These are phyloP conservation scores for Leccinum subrobustum DNA, from an alignment of 1,284 basidiomycete species.

Conservation along the genomic window DNA sequence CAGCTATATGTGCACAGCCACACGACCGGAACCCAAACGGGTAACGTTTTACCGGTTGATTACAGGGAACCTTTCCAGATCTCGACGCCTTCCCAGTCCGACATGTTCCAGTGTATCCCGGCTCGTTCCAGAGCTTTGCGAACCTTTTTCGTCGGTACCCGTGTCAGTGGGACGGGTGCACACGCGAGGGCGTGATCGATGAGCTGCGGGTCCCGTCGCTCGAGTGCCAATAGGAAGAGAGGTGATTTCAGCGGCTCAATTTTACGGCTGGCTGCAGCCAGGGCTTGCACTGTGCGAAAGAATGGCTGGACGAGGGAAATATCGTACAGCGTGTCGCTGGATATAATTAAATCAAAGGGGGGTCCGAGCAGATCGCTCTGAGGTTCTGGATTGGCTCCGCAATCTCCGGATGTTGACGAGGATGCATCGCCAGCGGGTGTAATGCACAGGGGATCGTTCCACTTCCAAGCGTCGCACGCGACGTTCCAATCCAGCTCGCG, in stretches of 20 bases:
- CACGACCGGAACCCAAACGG: not conserved
- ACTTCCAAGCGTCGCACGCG: conserved; percentile 36
- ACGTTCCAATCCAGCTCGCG: conserved; percentile 50
- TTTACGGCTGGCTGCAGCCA: conserved; percentile 41
- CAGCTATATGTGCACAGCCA: conserved; percentile 32
- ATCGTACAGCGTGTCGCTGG: conserved; percentile 84
- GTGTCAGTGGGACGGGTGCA: conserved; percentile 53
- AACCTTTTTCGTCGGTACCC: conserved; percentile 61
- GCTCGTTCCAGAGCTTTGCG: conserved; percentile 59
- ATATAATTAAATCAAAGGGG: conserved; percentile 78
- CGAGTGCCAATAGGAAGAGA: conserved; percentile 69
- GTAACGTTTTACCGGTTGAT: not conserved
- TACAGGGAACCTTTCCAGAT: conserved; percentile 50
- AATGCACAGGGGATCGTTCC: conserved; percentile 29
- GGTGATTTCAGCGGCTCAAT: conserved; percentile 32
- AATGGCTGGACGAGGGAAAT: conserved; percentile 66
- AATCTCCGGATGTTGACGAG: not conserved
- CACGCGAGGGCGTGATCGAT: conserved; percentile 55
- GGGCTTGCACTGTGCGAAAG: conserved; percentile 60
- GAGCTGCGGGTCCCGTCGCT: conserved; percentile 71
- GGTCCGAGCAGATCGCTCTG: conserved; percentile 34
- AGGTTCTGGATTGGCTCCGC: not conserved
- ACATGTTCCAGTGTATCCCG: conserved; percentile 56
- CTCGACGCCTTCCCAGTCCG: conserved; percentile 77
- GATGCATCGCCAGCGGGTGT: conserved; percentile 12